Conservation (phyloP, 75 land plant genomes). For the Selaginella tamariscina region DNA sequence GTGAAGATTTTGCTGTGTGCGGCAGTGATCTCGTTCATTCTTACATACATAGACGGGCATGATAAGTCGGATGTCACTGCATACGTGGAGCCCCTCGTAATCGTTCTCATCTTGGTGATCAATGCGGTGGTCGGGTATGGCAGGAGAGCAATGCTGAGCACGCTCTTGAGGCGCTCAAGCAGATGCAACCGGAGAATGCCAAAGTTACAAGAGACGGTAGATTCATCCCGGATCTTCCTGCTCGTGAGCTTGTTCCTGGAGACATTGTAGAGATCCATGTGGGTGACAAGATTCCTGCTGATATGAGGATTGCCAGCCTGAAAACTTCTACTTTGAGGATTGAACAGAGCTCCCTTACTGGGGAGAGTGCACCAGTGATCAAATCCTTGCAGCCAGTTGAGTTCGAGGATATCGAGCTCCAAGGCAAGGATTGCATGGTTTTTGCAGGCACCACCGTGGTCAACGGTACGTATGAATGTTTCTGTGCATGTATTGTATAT, state of each 20-base stretch:
- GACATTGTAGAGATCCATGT: slow-evolving; percentile 59
- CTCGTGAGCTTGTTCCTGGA: slow-evolving; percentile 59
- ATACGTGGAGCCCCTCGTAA: slow-evolving; percentile 62
- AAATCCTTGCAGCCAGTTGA: slow-evolving; percentile 38
- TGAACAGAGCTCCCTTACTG: slow-evolving; percentile 62
- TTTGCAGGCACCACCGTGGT: slow-evolving; percentile 68
- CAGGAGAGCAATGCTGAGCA: slow-evolving; percentile 71
- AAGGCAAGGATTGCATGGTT: slow-evolving; percentile 59
- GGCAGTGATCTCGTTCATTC: slow-evolving; percentile 54
- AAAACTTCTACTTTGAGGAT: slow-evolving; percentile 50
- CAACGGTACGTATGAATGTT: too few relatives aligned
- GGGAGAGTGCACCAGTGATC: slow-evolving; percentile 53
- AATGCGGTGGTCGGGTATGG: slow-evolving; percentile 81
- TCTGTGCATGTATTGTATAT: too few relatives aligned
- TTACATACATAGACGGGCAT: slow-evolving; percentile 53
- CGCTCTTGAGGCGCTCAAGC: slow-evolving; percentile 59
- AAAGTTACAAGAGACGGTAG: slow-evolving; percentile 40
- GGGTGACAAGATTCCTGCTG: slow-evolving; percentile 75
- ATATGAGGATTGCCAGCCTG: slow-evolving; percentile 45
- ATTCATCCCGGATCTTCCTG: slow-evolving; percentile 32
- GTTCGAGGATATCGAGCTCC: slow-evolving; percentile 41
- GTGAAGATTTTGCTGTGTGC: slow-evolving; percentile 52
- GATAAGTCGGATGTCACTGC: slow-evolving; percentile 37
- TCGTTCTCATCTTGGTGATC: slow-evolving; percentile 45
- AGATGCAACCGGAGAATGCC: slow-evolving; percentile 66